Evolutionary conservation across 208 protist species (phyloP), one percentile per base, ranked within the genome.

Genomic region (Blastocrithidia nonstop): DNA sequence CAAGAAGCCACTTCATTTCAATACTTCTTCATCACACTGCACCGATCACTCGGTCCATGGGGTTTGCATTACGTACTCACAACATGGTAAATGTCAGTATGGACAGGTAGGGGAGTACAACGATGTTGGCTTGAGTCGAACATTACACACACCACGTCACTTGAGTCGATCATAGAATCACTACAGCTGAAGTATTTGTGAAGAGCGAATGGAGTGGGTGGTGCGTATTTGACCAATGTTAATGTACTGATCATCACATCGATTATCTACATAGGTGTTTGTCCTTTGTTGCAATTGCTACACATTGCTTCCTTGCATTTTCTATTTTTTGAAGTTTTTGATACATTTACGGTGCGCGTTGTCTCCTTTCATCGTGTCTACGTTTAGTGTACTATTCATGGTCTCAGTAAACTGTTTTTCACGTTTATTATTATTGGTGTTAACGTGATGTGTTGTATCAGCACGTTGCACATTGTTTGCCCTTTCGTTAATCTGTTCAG

Each of bases 1-100:
- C 5, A 68, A 1, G 50, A 80, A 80, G n/a, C 61, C 57, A 47
- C 44, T 56, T 47, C 53, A 66, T 33, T 56, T 68, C 42, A 71
- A 43, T 13, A 71, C 48, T 16, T 64, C 37, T 39, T 61, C 45
- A 41, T 73, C 62, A 0, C 57, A 57, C 47, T 80, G 71, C 45
- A 80, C 5, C 1, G 54, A 57, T 46, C 45, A 71, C 47, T 70
- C 65, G 21, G 52, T 66, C 41, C 48, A 54, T 37, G 65, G 71
- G 11, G 66, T 71, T 19, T 61, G 50, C 31, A 66, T 44, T 5
- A 55, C 41, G 50, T 61, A 41, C 39, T 80, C 71, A 54, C 52
- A 72, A 3, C 67, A 24, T 2, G 66, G 71, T 1, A 74, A 21
- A 26, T 41, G 39, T 5, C 50, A 40, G 49, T 20, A 7, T 25